Conservation (phyloP, 2,329 filamentous ascomycete genomes). For the Xylariomycetidae sp. region DNA sequence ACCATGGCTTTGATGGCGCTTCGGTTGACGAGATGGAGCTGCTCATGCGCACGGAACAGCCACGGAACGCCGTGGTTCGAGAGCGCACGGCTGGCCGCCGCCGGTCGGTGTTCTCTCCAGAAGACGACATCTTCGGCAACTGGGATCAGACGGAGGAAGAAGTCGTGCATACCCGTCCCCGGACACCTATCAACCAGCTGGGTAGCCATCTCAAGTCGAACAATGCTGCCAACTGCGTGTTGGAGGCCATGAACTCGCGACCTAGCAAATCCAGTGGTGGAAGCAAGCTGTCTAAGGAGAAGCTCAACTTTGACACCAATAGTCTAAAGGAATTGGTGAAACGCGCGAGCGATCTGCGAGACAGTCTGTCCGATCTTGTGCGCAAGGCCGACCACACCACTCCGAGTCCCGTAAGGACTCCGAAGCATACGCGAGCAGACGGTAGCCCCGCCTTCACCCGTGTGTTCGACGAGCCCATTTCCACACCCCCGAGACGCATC, state of each 20-base stretch:
- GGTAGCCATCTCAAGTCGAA: constrained; percentile 31
- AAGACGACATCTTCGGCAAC: constrained; percentile 60
- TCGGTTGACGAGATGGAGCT: constrained; percentile 38
- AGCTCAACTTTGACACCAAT: constrained; percentile 63
- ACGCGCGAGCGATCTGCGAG: constrained; percentile 53
- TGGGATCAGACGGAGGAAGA: constrained; percentile 38
- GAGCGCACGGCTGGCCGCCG: constrained; percentile 47
- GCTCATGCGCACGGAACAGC: constrained; percentile 32
- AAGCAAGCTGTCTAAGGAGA: constrained; percentile 27
- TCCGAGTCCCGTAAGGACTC: constrained; percentile 48
- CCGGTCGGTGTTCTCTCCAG: constrained; percentile 58
- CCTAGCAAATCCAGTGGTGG: constrained; percentile 35
- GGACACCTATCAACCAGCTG: constrained; percentile 33
- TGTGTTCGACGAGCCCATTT: constrained; percentile 57
- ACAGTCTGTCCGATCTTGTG: constrained; percentile 53
- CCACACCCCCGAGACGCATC: constrained; percentile 46
- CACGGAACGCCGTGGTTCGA: constrained; percentile 46
- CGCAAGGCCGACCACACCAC: constrained; percentile 53
- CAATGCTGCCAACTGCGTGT: constrained; percentile 54
- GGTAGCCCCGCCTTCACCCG: constrained; percentile 63
- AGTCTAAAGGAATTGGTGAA: constrained; percentile 62
- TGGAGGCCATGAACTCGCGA: constrained; percentile 57
- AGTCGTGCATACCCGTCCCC: constrained; percentile 27
- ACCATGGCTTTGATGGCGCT: constrained; percentile 42
- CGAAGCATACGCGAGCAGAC: constrained; percentile 41